Base-by-base conservation (phyloP, 768 basidiomycete species). In the Crucibulum laeve region DNA sequence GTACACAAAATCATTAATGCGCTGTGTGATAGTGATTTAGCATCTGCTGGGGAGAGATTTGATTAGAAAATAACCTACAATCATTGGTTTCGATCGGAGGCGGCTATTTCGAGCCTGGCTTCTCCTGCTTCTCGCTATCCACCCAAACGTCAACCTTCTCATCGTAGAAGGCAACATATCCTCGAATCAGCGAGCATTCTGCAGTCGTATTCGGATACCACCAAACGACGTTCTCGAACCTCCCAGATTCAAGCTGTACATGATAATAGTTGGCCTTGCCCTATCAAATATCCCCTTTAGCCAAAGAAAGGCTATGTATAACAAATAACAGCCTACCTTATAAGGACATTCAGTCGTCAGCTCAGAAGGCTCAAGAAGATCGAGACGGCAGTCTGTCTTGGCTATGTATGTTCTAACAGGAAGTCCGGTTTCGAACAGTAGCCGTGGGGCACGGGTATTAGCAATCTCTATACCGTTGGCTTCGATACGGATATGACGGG, bases 91-190 rank as follows among this genome's bases (percentile, higher is more conserved):
- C n/a, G n/a, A n/a, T n/a, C n/a, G n/a, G n/a, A n/a, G n/a, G n/a
- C n/a, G n/a, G n/a, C n/a, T n/a, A 32, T 32, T 32, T 32, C 28
- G 11, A 4, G 28, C 15, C 28, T 11, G 15, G 3, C 28, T 32
- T 32, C 13, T 54, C 50, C 51, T 77, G 75, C 54, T 77, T 77
- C 43, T 68, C 68, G 14, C 72, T 81, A 50, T 85, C 80, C 13
- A 85, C 55, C 64, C 70, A 85, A 10, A 84, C 72, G 42, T 83
- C 80, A 21, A 84, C 74, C 47, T 79, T 82, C 51, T 86, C 82
- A 42, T 85, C 80, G 48, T 79, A 80, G 55, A 82, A 84, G 0
- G 79, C 74, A 5, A 78, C 59, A 45, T 70, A 70, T 14, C 80
- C 80, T 39, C 58, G 64, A 36, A 84, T 71, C 17, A 59, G 65